Conservation (phyloP, 108 stramenopile species). For the Cyclostephanos tholiformis region DNA sequence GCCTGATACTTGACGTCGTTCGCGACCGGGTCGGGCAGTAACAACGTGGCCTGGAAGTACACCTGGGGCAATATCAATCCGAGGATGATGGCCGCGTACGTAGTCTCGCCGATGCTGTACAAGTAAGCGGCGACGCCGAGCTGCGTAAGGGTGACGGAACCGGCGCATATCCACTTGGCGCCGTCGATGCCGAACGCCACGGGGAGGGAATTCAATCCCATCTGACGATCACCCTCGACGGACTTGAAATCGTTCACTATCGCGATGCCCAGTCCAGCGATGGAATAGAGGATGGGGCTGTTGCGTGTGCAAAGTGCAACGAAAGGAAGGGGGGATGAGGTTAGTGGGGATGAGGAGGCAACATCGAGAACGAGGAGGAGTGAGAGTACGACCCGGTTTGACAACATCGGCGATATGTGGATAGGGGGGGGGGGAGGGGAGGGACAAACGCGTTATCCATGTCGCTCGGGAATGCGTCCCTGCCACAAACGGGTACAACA, state of each 20-base stretch:
- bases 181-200: constrained; percentile 96
- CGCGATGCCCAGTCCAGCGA: constrained; percentile 94
- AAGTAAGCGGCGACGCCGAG: constrained; percentile 91
- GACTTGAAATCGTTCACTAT: constrained; percentile 98
- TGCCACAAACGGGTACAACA: no score
- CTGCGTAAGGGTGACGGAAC: constrained; percentile 89
- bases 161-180: constrained; percentile 93
- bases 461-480: no score
- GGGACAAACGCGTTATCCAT: no score
- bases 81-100: constrained; percentile 79
- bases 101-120: constrained; percentile 76
- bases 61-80: constrained; percentile 91
- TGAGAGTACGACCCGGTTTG: no score
- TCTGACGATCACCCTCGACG: constrained; percentile 91
- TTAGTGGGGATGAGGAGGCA: not conserved
- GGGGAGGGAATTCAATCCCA: constrained; percentile 93
- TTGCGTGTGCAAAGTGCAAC: not conserved
- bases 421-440: no score
- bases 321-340: not conserved
- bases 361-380: no score
- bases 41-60: constrained; percentile 89
- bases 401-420: no score
- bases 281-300: constrained; percentile 86
- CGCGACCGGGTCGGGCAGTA: constrained; percentile 91
- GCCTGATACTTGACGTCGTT: constrained; percentile 98